These are phyloP conservation scores for Suillus variegatus DNA, from an alignment of 768 basidiomycete genomes.

Conservation along the genomic window DNA sequence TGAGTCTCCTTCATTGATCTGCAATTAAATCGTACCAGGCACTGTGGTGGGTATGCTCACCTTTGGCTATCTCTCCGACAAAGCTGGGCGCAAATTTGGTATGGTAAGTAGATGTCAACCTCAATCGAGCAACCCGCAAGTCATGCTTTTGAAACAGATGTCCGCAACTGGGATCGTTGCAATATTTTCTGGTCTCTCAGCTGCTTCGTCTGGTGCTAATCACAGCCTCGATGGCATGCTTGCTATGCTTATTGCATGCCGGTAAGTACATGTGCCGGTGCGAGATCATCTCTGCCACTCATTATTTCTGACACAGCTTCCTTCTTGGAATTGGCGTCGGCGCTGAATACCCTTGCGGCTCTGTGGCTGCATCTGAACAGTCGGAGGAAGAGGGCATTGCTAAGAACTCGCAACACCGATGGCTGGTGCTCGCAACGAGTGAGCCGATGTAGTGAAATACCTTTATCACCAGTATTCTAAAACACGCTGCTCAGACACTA, in stretches of 20 bases:
- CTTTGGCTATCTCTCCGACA: slow-evolving; percentile 86
- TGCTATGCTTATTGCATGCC: slow-evolving; percentile 76
- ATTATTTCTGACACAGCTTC: slow-evolving; percentile 50
- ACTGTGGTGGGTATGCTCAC: slow-evolving; percentile 83
- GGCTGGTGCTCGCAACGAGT: slow-evolving; percentile 92
- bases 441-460: slow-evolving; percentile 22
- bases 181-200: slow-evolving; percentile 80
- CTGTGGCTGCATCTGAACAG: slow-evolving; percentile 86
- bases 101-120: slow-evolving; percentile 54
- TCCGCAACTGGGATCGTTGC: slow-evolving; percentile 80
- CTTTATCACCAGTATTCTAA: slow-evolving; percentile 8
- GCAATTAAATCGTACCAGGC: slow-evolving; percentile 70
- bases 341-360: slow-evolving; percentile 89
- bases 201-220: slow-evolving; percentile 79
- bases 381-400: slow-evolving; percentile 80
- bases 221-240: slow-evolving; percentile 70
- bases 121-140: slow-evolving; percentile 7
- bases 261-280: slow-evolving; percentile 41
- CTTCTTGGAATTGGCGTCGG: slow-evolving; percentile 87
- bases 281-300: not conserved
- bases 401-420: slow-evolving; percentile 81
- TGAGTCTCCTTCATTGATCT: slow-evolving; percentile 70
- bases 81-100: slow-evolving; percentile 83
- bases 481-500: slow-evolving; percentile 50
- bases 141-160: slow-evolving; percentile 51